phyloP scores from a whole-genome alignment of 1,284 basidiomycete genomes.

The Puccinia novopanici region DNA sequence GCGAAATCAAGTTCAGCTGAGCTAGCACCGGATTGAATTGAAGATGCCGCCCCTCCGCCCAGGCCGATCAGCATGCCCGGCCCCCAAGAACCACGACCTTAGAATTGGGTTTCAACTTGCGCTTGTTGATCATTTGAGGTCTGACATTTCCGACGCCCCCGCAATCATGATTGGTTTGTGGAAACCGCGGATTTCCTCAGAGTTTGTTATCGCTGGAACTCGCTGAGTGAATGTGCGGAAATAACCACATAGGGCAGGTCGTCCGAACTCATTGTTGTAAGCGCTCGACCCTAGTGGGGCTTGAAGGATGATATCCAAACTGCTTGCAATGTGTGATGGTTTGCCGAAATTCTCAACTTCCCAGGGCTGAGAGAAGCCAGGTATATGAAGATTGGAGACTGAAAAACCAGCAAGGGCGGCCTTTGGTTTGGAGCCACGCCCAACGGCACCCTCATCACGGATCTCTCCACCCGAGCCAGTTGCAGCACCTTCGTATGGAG shows the following conservation, averaged over 20 bases:
- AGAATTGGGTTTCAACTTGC: conserved; percentile 72
- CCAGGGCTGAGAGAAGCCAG: conserved; percentile 84
- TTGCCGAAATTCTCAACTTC: conserved; percentile 80
- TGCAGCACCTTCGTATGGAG: conserved; percentile 93
- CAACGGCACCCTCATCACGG: conserved; percentile 94
- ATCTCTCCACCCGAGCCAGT: conserved; percentile 98
- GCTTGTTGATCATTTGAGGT: conserved; percentile 75
- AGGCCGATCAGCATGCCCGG: conserved; percentile 95
- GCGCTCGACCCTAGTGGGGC: conserved; percentile 90
- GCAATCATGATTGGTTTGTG: conserved; percentile 99
- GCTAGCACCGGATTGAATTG: conserved; percentile 81
- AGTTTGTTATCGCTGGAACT: conserved; percentile 73
- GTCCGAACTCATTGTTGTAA: conserved; percentile 98
- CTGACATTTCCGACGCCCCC: conserved; percentile 93
- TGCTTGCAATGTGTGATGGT: conserved; percentile 85
- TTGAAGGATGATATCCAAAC: conserved; percentile 95
- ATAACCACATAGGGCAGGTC: conserved; percentile 69
- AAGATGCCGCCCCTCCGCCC: conserved; percentile 92
- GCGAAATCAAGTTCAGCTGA: conserved; percentile 94
- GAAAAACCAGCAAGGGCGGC: conserved; percentile 92
- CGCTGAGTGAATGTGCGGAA: conserved; percentile 58
- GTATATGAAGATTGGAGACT: conserved; percentile 89
- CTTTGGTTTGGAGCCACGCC: conserved; percentile 92
- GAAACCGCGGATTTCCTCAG: conserved; percentile 82
- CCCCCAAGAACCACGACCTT: conserved; percentile 94